Percentiles rank a stretch among this genome's conserved stretches.
phyloP scores from a whole-genome alignment of 140 eudicot species.

The Flaveria floridana region DNA sequence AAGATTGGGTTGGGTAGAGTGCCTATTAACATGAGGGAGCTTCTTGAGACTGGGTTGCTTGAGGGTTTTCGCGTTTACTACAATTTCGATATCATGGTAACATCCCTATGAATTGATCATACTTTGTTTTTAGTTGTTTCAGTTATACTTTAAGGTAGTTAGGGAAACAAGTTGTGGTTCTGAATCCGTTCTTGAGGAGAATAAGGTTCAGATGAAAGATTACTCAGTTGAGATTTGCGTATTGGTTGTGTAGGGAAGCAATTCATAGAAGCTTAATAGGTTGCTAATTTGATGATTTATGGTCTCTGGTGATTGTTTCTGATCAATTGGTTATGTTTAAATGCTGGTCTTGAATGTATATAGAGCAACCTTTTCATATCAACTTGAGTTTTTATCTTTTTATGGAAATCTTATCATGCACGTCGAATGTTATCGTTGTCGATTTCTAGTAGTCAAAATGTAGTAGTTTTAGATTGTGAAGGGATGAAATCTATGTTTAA shows the following conservation, averaged over 20 bases:
- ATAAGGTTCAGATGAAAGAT: background rate
- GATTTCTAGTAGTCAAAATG: background rate
- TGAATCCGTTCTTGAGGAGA: background rate
- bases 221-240: background rate
- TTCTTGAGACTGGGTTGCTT: slow-evolving; percentile 79
- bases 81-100: slow-evolving; percentile 53
- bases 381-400: no score
- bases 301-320: background rate
- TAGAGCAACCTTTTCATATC: background rate
- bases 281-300: background rate
- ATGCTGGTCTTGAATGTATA: slow-evolving; percentile 10
- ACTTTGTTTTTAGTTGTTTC: slow-evolving; percentile 16
- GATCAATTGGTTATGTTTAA: background rate
- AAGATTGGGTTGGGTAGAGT: slow-evolving; percentile 44
- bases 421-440: background rate
- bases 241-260: slow-evolving; percentile 4
- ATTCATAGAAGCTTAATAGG: slow-evolving; percentile 5
- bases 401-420: background rate
- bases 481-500: slow-evolving; percentile 12
- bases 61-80: slow-evolving; percentile 87
- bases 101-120: slow-evolving; percentile 4
- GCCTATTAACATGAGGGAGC: slow-evolving; percentile 63
- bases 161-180: background rate
- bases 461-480: background rate
- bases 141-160: background rate